These are phyloP conservation scores for Mortierella sp. DNA, from an alignment of 371 early-diverging fungal genomes.

Conservation along the genomic window DNA sequence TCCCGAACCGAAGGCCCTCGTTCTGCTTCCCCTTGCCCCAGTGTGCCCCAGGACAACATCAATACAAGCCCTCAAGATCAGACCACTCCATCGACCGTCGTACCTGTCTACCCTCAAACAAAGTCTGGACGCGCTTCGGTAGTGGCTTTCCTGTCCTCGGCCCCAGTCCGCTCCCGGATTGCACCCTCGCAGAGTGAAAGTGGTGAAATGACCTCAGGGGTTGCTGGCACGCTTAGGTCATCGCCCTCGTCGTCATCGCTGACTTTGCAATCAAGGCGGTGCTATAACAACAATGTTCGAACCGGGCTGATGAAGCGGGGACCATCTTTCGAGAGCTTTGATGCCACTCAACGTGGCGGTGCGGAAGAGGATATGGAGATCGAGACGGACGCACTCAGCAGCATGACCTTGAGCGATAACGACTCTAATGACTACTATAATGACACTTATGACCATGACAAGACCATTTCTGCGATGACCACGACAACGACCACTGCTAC, in stretches of 20 bases:
- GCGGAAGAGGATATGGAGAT: conserved; percentile 4
- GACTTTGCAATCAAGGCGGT: too few relatives aligned
- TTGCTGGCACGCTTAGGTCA: not conserved
- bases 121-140: conserved; percentile 1
- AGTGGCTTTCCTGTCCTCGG: conserved; percentile 28
- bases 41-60: not conserved
- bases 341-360: not conserved
- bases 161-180: conserved; percentile 24
- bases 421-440: not conserved
- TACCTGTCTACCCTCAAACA: not conserved
- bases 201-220: conserved; percentile 10
- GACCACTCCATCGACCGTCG: too few relatives aligned
- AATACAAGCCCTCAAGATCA: too few relatives aligned
- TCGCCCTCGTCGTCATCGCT: not conserved
- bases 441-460: conserved; percentile 5
- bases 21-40: not conserved
- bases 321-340: not conserved
- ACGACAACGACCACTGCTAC: not conserved
- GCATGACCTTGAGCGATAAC: not conserved
- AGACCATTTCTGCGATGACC: too few relatives aligned
- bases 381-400: conserved; percentile 3
- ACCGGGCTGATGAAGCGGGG: too few relatives aligned
- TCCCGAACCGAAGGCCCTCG: not conserved
- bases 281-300: too few relatives aligned
- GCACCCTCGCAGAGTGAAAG: conserved; percentile 2